Evolutionary conservation across 2,329 filamentous ascomycete genomes (phyloP).

Genomic region (Cordyceps fumosorosea): DNA sequence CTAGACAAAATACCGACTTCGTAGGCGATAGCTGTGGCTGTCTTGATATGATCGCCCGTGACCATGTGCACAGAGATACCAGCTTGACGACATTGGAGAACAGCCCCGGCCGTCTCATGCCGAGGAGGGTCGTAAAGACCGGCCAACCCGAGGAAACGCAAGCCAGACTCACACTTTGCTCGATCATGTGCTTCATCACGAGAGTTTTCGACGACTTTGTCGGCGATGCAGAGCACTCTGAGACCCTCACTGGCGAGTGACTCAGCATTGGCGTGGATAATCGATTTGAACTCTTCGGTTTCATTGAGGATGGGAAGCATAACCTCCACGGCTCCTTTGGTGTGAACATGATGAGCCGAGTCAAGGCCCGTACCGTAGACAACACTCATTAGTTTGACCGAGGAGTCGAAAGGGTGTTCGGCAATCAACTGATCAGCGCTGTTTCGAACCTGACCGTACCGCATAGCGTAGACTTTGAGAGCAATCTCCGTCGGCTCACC

Average conservation of each 20-base stretch:
- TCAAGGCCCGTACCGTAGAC: constrained; percentile 43
- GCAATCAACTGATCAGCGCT: constrained; percentile 44
- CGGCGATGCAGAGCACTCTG: constrained; percentile 61
- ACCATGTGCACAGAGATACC: constrained; percentile 64
- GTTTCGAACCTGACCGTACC: constrained; percentile 50
- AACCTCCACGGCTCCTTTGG: constrained; percentile 54
- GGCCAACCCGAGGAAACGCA: constrained; percentile 62
- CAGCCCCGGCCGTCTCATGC: constrained; percentile 56
- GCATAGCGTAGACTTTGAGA: constrained; percentile 65
- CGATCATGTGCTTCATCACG: constrained; percentile 40
- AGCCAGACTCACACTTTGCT: constrained; percentile 45
- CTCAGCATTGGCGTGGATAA: constrained; percentile 45
- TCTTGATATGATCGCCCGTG: constrained; percentile 63
- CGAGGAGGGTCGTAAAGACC: constrained; percentile 69
- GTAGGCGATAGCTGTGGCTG: constrained; percentile 57
- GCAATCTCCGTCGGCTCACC: constrained; percentile 70
- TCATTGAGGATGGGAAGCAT: constrained; percentile 46
- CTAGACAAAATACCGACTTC: constrained; percentile 55
- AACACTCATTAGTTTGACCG: constrained; percentile 69
- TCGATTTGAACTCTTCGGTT: constrained; percentile 38
- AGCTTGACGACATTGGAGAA: constrained; percentile 51
- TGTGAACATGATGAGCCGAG: constrained; percentile 38
- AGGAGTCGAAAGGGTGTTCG: constrained; percentile 68
- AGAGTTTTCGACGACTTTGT: constrained; percentile 35
- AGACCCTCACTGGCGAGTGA: constrained; percentile 56